These are phyloP conservation scores for Dictyostelium purpureum DNA, from an alignment of 78 protist species.

Conservation along the genomic window DNA sequence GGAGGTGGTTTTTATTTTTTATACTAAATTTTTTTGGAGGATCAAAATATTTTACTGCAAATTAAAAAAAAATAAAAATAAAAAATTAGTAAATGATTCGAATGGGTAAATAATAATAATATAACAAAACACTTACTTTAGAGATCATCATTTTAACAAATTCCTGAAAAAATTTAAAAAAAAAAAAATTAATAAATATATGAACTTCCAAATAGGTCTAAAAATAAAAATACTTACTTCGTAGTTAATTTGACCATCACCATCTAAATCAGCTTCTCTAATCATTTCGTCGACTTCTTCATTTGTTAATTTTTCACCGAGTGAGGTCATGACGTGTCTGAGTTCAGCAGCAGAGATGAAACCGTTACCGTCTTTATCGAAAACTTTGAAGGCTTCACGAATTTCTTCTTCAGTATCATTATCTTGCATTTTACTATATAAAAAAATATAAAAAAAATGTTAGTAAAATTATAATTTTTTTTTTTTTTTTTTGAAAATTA, in stretches of 20 bases:
- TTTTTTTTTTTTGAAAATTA: too few species aligned
- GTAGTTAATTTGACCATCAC: slow-evolving; percentile 98
- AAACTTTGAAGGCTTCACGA: slow-evolving; percentile 99
- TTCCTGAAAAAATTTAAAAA: too few species aligned
- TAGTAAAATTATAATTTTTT: neutral
- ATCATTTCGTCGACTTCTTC: slow-evolving; percentile 99
- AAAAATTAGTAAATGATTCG: too few species aligned
- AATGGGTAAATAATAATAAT: neutral
- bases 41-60: too few species aligned
- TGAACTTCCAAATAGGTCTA: too few species aligned
- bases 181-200: too few species aligned
- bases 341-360: slow-evolving; percentile 98
- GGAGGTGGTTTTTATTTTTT: too few species aligned
- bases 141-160: slow-evolving; percentile 96
- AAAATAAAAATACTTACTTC: too few species aligned
- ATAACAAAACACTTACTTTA: slow-evolving; percentile 6
- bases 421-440: slow-evolving; percentile 96
- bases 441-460: neutral
- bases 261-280: slow-evolving; percentile 97
- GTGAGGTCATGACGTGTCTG: slow-evolving; percentile 96
- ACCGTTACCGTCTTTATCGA: slow-evolving; percentile 99
- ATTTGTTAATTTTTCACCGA: slow-evolving; percentile 97
- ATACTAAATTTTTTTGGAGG: too few species aligned
- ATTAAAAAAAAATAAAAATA: too few species aligned
- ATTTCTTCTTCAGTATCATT: slow-evolving; percentile 99